Conservation (phyloP, 2,329 filamentous ascomycete species). For the Sporothrix pseudoabietina region DNA sequence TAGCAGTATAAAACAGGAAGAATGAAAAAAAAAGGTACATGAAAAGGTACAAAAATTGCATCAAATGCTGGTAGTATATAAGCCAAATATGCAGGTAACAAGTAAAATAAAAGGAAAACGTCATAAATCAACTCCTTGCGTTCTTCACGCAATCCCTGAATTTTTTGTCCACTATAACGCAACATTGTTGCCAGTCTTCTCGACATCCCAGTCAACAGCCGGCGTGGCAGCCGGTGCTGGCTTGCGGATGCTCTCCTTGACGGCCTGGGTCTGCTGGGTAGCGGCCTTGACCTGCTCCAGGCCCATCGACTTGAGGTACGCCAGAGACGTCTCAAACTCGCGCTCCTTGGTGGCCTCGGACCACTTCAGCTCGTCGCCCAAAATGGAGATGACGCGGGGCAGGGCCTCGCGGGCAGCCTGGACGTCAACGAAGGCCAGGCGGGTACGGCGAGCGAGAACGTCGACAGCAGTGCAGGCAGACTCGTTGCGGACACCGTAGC, state of each 20-base stretch:
- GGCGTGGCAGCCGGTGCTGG: neutral
- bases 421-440: slow-evolving; percentile 87
- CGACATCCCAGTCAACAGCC: slow-evolving; percentile 16
- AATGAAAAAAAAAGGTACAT: neutral
- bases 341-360: slow-evolving; percentile 67
- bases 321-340: slow-evolving; percentile 73
- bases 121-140: no score
- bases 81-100: neutral
- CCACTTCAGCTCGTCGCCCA: slow-evolving; percentile 84
- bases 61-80: neutral
- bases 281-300: slow-evolving; percentile 50
- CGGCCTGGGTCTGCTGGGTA: neutral
- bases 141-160: neutral
- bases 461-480: slow-evolving; percentile 91
- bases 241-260: neutral
- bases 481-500: slow-evolving; percentile 85
- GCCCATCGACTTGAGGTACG: slow-evolving; percentile 65
- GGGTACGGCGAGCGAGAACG: slow-evolving; percentile 79
- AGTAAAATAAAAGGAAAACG: no score
- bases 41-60: neutral
- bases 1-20: neutral
- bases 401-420: slow-evolving; percentile 86
- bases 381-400: slow-evolving; percentile 83
- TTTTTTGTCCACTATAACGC: neutral
- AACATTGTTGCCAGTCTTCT: slow-evolving; percentile 15